phyloP scores from a whole-genome alignment of 495 filamentous ascomycete species.

The Choiromyces venosus region DNA sequence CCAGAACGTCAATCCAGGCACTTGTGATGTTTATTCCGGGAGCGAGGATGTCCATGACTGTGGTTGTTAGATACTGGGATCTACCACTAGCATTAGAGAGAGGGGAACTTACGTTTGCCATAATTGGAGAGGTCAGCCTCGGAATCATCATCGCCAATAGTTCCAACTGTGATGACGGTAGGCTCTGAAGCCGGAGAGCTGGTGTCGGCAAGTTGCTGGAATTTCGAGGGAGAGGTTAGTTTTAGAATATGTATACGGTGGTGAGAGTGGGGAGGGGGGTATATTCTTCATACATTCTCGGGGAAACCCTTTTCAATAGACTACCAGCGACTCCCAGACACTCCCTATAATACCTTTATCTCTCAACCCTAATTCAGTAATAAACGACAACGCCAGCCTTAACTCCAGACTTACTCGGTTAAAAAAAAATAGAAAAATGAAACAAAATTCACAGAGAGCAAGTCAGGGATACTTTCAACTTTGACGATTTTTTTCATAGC shows the following conservation, averaged over 20 bases:
- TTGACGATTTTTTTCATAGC: too few relatives aligned
- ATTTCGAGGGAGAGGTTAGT: background rate
- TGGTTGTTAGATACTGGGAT: background rate
- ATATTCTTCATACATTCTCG: conserved; percentile 50
- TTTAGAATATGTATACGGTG: background rate
- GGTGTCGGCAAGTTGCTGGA: conserved; percentile 23
- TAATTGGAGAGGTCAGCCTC: conserved; percentile 42
- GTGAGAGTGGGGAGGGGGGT: conserved; percentile 54
- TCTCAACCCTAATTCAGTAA: too few relatives aligned
- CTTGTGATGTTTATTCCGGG: conserved; percentile 44
- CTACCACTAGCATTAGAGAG: background rate
- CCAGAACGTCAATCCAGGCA: conserved; percentile 39
- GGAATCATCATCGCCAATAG: conserved; percentile 46
- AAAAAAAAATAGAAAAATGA: too few relatives aligned
- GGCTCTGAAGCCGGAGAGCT: conserved; percentile 53
- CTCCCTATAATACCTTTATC: too few relatives aligned
- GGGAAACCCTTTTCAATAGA: too few relatives aligned
- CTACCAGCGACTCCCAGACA: too few relatives aligned
- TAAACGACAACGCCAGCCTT: too few relatives aligned
- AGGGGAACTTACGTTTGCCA: conserved; percentile 3
- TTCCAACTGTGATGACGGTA: conserved; percentile 53
- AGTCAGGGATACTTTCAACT: too few relatives aligned
- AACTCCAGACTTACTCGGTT: too few relatives aligned
- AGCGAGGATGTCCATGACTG: conserved; percentile 46
- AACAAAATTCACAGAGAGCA: too few relatives aligned